These are phyloP conservation scores for Ogataea minuta DNA, from an alignment of 805 yeast species.

Conservation along the genomic window DNA sequence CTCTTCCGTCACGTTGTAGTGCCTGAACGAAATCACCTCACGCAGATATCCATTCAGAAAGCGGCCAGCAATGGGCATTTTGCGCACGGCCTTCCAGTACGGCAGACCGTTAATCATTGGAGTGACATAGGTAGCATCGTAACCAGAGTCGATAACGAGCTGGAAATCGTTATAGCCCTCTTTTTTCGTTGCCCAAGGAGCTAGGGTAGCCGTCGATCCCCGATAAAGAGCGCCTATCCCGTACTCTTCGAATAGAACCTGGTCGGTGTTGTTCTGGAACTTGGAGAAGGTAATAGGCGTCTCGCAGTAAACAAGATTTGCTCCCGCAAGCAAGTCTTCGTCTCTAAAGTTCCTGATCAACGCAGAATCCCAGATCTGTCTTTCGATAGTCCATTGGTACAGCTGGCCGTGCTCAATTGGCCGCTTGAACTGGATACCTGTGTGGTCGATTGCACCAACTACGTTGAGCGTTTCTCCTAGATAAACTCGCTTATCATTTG, in stretches of 20 bases:
- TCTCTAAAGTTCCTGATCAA: conserved; percentile 41
- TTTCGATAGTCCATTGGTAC: conserved; percentile 87
- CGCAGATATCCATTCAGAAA: conserved; percentile 76
- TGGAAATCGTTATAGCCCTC: conserved; percentile 51
- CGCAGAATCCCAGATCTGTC: conserved; percentile 85
- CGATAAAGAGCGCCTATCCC: conserved; percentile 72
- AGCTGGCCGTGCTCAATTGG: conserved; percentile 90
- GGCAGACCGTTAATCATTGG: conserved; percentile 82
- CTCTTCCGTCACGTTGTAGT: conserved; percentile 92
- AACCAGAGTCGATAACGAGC: conserved; percentile 85
- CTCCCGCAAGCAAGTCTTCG: conserved; percentile 44
- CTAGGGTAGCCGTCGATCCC: conserved; percentile 56
- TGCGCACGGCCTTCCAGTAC: conserved; percentile 71
- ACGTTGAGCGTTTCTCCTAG: conserved; percentile 52
- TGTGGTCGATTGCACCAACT: conserved; percentile 59
- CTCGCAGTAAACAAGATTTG: conserved; percentile 72
- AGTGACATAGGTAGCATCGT: conserved; percentile 78
- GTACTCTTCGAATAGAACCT: conserved; percentile 90
- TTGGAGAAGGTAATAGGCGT: conserved; percentile 80
- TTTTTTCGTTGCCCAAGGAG: conserved; percentile 54
- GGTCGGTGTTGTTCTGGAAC: conserved; percentile 81
- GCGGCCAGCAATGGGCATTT: conserved; percentile 85
- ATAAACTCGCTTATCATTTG: conserved; percentile 70
- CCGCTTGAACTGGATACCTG: conserved; percentile 70
- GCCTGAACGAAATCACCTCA: conserved; percentile 84